Percentiles rank a stretch among this genome's conserved stretches.
Conservation (phyloP, 345 rosid genomes). For the Angophora floribunda region DNA sequence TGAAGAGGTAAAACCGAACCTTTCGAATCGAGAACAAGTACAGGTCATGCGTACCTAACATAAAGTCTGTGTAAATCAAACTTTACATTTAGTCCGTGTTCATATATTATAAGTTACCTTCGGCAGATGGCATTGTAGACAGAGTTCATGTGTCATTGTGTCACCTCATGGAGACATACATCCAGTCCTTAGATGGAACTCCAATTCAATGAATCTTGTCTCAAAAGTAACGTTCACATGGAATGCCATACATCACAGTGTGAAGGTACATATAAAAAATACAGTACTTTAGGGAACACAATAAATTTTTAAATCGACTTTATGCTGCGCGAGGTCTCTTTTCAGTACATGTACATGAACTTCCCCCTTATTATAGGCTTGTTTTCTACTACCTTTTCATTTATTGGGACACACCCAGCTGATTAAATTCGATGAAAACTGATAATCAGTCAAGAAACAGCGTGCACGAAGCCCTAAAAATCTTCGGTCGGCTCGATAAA, state of each 20-base stretch:
- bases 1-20: not conserved
- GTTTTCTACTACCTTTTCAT: not conserved
- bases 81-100: not conserved
- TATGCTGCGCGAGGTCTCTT: not conserved
- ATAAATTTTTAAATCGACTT: not conserved
- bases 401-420: not conserved
- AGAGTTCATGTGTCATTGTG: not conserved
- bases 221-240: not conserved
- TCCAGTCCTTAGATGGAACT: not conserved
- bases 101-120: not conserved
- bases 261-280: not conserved
- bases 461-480: conserved; percentile 45
- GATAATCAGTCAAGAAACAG: conserved; percentile 15
- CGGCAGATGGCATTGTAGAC: not conserved
- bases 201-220: not conserved
- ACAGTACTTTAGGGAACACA: not conserved
- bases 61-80: not conserved
- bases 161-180: not conserved
- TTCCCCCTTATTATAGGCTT: not conserved
- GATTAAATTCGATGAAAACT: conserved; percentile 55
- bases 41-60: not conserved
- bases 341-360: not conserved
- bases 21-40: not conserved
- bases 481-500: conserved; percentile 68
- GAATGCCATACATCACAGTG: not conserved